A percentile compares a stretch with the other conserved stretches of the same genome.
These are phyloP conservation scores for Extremus antarcticus DNA, from an alignment of 495 filamentous ascomycete genomes.

Conservation along the genomic window DNA sequence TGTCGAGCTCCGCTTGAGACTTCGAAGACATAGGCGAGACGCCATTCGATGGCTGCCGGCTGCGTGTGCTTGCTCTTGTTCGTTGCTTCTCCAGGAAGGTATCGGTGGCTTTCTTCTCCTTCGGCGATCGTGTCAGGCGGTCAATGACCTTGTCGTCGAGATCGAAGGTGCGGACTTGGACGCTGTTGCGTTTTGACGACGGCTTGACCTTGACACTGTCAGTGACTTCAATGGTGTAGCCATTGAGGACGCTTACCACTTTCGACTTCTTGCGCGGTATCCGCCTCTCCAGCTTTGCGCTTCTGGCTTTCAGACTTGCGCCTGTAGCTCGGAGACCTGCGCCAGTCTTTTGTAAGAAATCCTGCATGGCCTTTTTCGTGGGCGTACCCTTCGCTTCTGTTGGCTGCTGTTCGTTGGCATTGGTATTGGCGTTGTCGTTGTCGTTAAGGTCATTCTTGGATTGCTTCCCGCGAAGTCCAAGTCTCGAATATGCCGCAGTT, in stretches of 20 bases:
- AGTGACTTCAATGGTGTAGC: neutral
- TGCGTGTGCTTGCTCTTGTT: neutral
- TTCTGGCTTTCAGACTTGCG: neutral
- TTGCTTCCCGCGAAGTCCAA: slow-evolving; percentile 6
- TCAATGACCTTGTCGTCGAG: slow-evolving; percentile 17
- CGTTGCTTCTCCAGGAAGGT: slow-evolving; percentile 11
- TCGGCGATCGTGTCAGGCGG: slow-evolving; percentile 4
- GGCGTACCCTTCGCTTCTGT: neutral
- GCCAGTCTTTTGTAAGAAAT: slow-evolving; percentile 13
- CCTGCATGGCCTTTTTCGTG: slow-evolving; percentile 10
- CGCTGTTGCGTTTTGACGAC: slow-evolving; percentile 10
- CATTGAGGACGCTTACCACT: neutral
- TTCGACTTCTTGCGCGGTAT: slow-evolving; percentile 7
- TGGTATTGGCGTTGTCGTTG: no score
- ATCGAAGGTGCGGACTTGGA: slow-evolving; percentile 5
- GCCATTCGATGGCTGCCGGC: neutral
- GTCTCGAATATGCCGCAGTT: neutral
- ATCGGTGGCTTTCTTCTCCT: slow-evolving; percentile 4
- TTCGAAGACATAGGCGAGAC: neutral
- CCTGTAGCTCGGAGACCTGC: slow-evolving; percentile 3
- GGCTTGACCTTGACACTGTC: slow-evolving; percentile 1
- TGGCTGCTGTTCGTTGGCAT: neutral
- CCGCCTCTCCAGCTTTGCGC: neutral
- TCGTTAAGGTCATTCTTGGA: neutral
- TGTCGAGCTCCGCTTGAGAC: slow-evolving; percentile 4